Evolutionary conservation across 202 grass and related monocot genomes (phyloP), one percentile per base, ranked within the genome.

Genomic region (Thinopyrum obtusiflorum): DNA sequence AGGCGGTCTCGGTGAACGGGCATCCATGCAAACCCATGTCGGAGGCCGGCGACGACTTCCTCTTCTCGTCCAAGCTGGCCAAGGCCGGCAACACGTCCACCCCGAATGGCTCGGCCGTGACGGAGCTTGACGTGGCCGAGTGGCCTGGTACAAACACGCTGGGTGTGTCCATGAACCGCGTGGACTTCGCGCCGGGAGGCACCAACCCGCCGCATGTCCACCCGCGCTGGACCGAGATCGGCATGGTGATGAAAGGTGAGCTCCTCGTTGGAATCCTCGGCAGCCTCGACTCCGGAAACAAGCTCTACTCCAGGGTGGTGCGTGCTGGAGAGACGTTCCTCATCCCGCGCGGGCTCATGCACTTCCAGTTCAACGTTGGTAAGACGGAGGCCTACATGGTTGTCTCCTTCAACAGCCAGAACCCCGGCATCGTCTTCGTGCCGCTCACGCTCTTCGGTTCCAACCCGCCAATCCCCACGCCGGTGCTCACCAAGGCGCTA

Each of bases 141-240:
- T 96, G 88, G 80, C 87, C 93, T 0, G 93, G 86, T 7, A 42
- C 93, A 2, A 93, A 96, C 89, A 96, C 91, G 1, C 82, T 93
- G 2, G 93, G 91, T 11, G 27, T 96, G 25, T 93, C 91, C 57
- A 93, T 93, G 89, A 93, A 93, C 89, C 91, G 93, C 6, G 89
- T 93, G 44, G 91, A 95, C 86, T 81, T 93, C 36, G 89, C 88
- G 0, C 78, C 84, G 0, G 93, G 93, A 1, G 91, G 93, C 55
- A 81, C 89, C 53, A 96, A 96, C 89, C 93, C 91, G 17, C 93
- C 84, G 6, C 78, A 51, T 14, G 6, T 51, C 5, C 46, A 51
- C 46, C 46, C 14, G 1, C 46, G 46, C 0, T 13, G 14, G 0
- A 51, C 46, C 14, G 46, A 51, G 14, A 51, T 51, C 5, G 46